These are phyloP conservation scores for Apiospora hydei DNA, from an alignment of 2,329 filamentous ascomycete genomes.

Conservation along the genomic window DNA sequence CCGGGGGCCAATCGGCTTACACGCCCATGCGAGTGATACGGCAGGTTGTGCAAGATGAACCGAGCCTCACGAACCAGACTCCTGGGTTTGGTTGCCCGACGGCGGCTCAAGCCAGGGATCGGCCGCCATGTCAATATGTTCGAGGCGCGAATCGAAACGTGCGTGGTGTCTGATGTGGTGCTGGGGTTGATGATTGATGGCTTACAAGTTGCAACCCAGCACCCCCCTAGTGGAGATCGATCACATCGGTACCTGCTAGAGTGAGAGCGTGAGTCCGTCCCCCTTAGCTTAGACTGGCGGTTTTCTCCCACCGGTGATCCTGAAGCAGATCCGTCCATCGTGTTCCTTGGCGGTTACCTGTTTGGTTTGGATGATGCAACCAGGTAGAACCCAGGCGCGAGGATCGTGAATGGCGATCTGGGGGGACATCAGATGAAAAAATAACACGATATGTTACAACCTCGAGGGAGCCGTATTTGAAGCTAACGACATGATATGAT, in stretches of 20 bases:
- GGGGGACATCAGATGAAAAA: not conserved
- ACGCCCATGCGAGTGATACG: not conserved
- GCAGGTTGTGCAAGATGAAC: conserved; percentile 11
- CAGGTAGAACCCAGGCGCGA: not conserved
- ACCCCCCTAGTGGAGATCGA: not conserved
- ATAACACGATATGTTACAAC: not conserved
- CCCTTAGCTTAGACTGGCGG: not conserved
- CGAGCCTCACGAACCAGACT: conserved; percentile 13
- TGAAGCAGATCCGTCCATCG: not conserved
- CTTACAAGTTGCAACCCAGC: not conserved
- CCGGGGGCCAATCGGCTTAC: conserved; percentile 1
- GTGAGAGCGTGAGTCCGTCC: not conserved
- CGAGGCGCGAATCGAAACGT: conserved; percentile 18
- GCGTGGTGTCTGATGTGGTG: conserved; percentile 18
- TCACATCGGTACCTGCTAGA: not conserved
- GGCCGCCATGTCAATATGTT: conserved; percentile 3
- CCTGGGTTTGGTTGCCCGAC: not conserved
- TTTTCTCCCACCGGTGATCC: not conserved
- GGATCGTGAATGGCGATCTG: not conserved
- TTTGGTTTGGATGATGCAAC: not conserved
- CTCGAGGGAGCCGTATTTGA: not conserved
- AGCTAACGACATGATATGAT: not conserved
- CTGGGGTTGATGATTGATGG: not conserved
- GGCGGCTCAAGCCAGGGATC: not conserved
- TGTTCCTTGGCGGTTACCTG: not conserved